These are phyloP conservation scores for Amborella trichopoda DNA, from an alignment of 164 flowering plant genomes.

Conservation along the genomic window DNA sequence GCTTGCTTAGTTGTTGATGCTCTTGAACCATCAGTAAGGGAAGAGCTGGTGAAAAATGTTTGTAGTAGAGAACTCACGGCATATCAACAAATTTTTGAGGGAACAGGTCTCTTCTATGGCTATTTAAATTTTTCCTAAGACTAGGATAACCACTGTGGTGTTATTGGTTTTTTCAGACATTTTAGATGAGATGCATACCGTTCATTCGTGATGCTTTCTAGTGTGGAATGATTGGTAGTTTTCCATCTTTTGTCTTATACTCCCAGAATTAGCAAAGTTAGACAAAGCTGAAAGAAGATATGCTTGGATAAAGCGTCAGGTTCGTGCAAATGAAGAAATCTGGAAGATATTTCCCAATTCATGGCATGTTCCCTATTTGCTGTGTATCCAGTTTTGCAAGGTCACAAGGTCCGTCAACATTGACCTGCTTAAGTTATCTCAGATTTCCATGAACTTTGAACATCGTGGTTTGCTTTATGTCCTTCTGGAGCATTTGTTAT, in stretches of 20 bases:
- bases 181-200: too few relatives aligned
- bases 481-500: too few relatives aligned
- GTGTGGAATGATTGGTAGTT: conserved; percentile 1
- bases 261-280: conserved; percentile 76
- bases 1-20: conserved; percentile 99
- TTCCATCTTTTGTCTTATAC: conserved; percentile 2
- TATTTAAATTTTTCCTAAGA: not conserved
- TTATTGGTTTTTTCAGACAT: not conserved
- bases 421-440: too few relatives aligned
- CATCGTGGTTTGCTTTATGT: too few relatives aligned
- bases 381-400: conserved; percentile 95
- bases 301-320: conserved; percentile 96
- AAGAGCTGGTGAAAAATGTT: conserved; percentile 86
- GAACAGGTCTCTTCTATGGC: conserved; percentile 62
- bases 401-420: conserved; percentile 96
- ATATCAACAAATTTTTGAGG: conserved; percentile 94
- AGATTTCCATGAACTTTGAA: too few relatives aligned
- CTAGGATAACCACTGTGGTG: not conserved
- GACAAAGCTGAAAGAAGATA: conserved; percentile 94
- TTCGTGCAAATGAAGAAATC: conserved; percentile 93
- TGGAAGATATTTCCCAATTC: conserved; percentile 92
- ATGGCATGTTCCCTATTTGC: conserved; percentile 91
- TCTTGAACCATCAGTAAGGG: conserved; percentile 93
- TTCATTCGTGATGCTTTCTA: too few relatives aligned
- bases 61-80: conserved; percentile 94